Evolutionary conservation across 2,329 filamentous ascomycete genomes (phyloP), one percentile per base, ranked within the genome.

Genomic region (Orbilia brochopaga): DNA sequence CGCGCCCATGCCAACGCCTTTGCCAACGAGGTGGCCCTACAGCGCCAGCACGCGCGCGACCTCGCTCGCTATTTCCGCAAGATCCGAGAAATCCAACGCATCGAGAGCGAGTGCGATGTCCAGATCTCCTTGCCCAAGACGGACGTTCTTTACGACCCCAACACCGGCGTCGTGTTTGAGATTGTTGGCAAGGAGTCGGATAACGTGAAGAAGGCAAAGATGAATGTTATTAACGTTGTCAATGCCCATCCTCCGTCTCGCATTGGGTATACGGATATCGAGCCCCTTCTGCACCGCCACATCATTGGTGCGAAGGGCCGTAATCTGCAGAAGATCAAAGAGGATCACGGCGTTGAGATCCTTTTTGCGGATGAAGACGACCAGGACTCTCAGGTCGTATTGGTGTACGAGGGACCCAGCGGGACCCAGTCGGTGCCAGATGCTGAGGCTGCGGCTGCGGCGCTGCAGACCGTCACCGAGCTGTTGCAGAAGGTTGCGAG

Each of bases 31-130:
- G 30, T 57, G 37, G 13, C 60, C 19, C 21, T 21, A 35, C 67
- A 72, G 59, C 86, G 90, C 61, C 83, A 84, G 7, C 93, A 99
- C 78, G 93, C 92, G 11, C 88, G 89, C 70, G 90, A 93, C 76
- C 83, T 99, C 65, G 94, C 92, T 0, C 88, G 91, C 61, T 99
- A 99, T 80, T 84, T 97, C 57, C 88, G 88, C 63, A 87, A 94
- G 77, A 89, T 90, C 51, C 86, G 87, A 76, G 90, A 93, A 75
- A 88, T 97, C 76, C 86, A 90, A 76, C 87, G 91, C 57, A 84
- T 99, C 13, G 92, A 97, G 82, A 86, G 85, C 8, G 75, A 75
- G 40, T 69, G 58, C 52, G 67, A 74, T 19, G 74, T 76, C 32
- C 73, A 76, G 46, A 74, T 77, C 21, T 63, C 52, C n/a, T 52